Evolutionary conservation across 179 eudicot genomes (phyloP), one percentile per base, ranked within the genome.

Genomic region (Beta macrorhiza): DNA sequence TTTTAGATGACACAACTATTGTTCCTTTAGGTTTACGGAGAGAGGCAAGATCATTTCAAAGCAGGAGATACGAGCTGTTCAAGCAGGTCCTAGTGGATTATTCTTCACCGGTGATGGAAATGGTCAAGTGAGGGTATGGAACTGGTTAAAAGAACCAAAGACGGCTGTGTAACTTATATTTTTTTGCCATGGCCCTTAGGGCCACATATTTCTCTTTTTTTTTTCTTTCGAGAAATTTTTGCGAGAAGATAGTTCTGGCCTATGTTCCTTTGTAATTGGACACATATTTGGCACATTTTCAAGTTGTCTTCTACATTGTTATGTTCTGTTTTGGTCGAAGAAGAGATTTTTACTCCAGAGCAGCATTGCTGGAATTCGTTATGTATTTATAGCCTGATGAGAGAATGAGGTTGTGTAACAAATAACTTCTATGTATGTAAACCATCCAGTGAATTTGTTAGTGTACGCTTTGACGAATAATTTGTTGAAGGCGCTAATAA

Each of bases 111-210:
- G 98, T 12, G 95, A 93, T 56, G 95, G 93, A 68, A 85, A 92
- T 9, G 98, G 98, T 65, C 87, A 86, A 85, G 97, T 93, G 57
- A 90, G 88, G 87, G 98, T 92, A 57, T 93, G 98, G 98, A 86
- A 86, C 72, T 92, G 93, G 96, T 72, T 86, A 52, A 58, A 83
- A 3, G 89, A 89, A 79, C 80, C 89, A 47, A 77, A 88, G 73
- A 55, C 90, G 56, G 69, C 84, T 37, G 78, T 82, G 63, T 90
- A 84, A 84, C 82, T 37, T 67, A 32, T 11, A 5, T 57, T 76
- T 67, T 74, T 7, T 61, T 59, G 42, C 65, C 69, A 51, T 52
- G 45, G 16, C 77, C 7, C 17, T 49, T 42, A 15, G 15, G 16
- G 29, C 69, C 55, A 49, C 11, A 16, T 22, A 19, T 67, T 77